These are phyloP conservation scores for Cucumis hystrix DNA, from an alignment of 306 rosid species.

Conservation along the genomic window DNA sequence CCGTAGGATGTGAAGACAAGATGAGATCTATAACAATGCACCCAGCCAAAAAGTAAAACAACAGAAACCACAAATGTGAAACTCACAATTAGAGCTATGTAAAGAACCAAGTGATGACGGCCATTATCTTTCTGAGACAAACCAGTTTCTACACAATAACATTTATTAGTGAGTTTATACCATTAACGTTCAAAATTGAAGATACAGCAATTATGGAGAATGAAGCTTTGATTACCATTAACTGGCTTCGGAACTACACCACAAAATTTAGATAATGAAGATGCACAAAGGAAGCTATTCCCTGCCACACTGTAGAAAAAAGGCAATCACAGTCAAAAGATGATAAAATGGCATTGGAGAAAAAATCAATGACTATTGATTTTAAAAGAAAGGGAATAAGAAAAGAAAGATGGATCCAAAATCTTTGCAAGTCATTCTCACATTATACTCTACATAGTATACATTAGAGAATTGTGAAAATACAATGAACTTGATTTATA, in stretches of 20 bases:
- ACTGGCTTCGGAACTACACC: slow-evolving; percentile 37
- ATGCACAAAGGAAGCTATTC: slow-evolving; percentile 60
- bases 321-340: slow-evolving; percentile 15
- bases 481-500: neutral
- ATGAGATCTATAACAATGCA: slow-evolving; percentile 70
- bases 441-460: neutral
- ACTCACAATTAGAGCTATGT: slow-evolving; percentile 57
- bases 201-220: neutral
- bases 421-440: neutral
- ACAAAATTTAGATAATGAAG: slow-evolving; percentile 40
- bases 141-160: slow-evolving; percentile 36
- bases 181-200: neutral
- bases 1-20: slow-evolving; percentile 65
- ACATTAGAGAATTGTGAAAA: neutral
- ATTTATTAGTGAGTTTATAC: neutral
- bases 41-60: slow-evolving; percentile 53
- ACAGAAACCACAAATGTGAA: slow-evolving; percentile 61
- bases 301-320: slow-evolving; percentile 54
- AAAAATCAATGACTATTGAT: neutral
- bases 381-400: neutral
- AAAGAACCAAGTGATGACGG: slow-evolving; percentile 44
- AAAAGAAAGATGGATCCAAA: neutral
- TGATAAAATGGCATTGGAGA: neutral
- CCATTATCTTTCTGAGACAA: slow-evolving; percentile 32
- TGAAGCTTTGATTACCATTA: slow-evolving; percentile 40